A percentile compares a stretch with the other conserved stretches of the same genome.
These are phyloP conservation scores for Phytophthora fragariae DNA, from an alignment of 352 stramenopile genomes.

Conservation along the genomic window DNA sequence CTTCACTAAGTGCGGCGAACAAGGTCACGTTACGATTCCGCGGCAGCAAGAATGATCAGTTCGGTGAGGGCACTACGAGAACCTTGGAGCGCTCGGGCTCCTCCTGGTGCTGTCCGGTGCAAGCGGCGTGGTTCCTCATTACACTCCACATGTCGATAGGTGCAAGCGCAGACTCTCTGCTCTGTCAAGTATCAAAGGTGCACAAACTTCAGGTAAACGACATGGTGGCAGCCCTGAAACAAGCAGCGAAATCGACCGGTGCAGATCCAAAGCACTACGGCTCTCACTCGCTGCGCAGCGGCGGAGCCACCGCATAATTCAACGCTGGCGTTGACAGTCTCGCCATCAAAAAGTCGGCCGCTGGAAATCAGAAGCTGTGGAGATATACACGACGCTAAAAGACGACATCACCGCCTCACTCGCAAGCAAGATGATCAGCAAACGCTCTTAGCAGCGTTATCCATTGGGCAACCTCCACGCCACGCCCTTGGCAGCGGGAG, in stretches of 20 bases:
- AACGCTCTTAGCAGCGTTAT: too few relatives aligned
- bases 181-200: neutral
- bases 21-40: neutral
- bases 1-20: too few relatives aligned
- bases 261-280: neutral
- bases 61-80: slow-evolving; percentile 1
- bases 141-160: neutral
- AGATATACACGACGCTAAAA: too few relatives aligned
- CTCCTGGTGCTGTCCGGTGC: slow-evolving; percentile 12
- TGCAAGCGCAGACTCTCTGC: neutral
- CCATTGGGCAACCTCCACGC: too few relatives aligned
- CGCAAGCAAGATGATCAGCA: too few relatives aligned
- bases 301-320: too few relatives aligned
- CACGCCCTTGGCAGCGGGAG: too few relatives aligned
- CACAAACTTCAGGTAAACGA: neutral
- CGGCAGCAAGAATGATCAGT: slow-evolving; percentile 14
- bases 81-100: neutral
- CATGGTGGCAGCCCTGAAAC: neutral
- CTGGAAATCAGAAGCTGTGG: too few relatives aligned
- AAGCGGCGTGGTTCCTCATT: slow-evolving; percentile 8
- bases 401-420: too few relatives aligned
- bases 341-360: too few relatives aligned
- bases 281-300: slow-evolving; percentile 5
- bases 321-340: too few relatives aligned
- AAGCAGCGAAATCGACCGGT: neutral